phyloP scores from a whole-genome alignment of 441 rosid species.

The Macaranga tanarius region DNA sequence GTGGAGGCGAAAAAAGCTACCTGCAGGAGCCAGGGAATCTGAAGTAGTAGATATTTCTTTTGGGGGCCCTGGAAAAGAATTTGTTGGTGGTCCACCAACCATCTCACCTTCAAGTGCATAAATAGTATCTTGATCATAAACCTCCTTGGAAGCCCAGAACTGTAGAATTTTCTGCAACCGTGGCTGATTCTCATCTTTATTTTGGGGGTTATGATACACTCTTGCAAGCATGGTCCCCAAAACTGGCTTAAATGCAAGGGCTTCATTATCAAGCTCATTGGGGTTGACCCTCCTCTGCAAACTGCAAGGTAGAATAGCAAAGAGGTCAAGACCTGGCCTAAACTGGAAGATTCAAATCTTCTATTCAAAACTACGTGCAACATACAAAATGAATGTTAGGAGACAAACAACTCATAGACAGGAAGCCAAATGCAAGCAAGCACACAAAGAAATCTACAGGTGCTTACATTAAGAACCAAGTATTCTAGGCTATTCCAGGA shows the following conservation, averaged over 20 bases:
- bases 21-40: slow-evolving; percentile 49
- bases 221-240: slow-evolving; percentile 85
- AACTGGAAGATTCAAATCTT: neutral
- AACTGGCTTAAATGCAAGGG: slow-evolving; percentile 83
- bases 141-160: slow-evolving; percentile 95
- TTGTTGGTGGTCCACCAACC: slow-evolving; percentile 61
- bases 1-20: slow-evolving; percentile 31
- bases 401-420: neutral
- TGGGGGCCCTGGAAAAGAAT: slow-evolving; percentile 50
- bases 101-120: slow-evolving; percentile 80
- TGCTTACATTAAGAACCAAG: slow-evolving; percentile 5
- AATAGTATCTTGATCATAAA: slow-evolving; percentile 82
- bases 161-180: slow-evolving; percentile 82
- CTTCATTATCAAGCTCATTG: slow-evolving; percentile 77
- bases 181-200: slow-evolving; percentile 78
- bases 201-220: slow-evolving; percentile 74
- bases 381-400: neutral
- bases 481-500: neutral
- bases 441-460: slow-evolving; percentile 3
- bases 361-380: neutral
- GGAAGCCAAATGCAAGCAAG: slow-evolving; percentile 8
- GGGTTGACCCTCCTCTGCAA: slow-evolving; percentile 76
- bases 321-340: neutral
- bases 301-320: slow-evolving; percentile 39
- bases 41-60: slow-evolving; percentile 46